phyloP scores from a whole-genome alignment of 1,284 basidiomycete species.

The Pseudozyma sp. region DNA sequence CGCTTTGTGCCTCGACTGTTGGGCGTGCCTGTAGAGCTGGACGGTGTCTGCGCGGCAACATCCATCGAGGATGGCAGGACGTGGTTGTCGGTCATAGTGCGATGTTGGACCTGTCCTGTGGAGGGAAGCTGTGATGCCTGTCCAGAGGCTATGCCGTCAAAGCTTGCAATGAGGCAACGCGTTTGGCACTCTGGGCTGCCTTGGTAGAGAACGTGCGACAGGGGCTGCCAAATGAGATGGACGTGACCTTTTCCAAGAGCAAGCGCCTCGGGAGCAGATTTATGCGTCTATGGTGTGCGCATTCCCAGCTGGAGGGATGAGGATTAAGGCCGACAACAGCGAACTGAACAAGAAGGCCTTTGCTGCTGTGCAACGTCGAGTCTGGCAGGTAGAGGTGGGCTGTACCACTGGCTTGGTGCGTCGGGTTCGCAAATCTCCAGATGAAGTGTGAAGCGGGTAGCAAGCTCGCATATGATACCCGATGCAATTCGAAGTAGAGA shows the following conservation, averaged over 20 bases:
- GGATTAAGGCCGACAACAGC: not conserved
- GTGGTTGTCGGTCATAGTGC: conserved; percentile 23
- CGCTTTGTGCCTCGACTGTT: conserved; percentile 35
- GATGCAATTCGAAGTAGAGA: not conserved
- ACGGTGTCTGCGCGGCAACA: conserved; percentile 18
- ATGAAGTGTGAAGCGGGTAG: not conserved
- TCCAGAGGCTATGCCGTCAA: too few species aligned
- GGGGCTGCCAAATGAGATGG: too few species aligned
- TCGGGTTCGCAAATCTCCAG: not conserved
- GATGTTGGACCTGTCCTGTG: not conserved
- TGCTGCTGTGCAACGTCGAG: too few species aligned
- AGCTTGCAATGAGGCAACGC: too few species aligned
- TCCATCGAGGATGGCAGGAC: conserved; percentile 7
- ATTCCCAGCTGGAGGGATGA: conserved; percentile 10
- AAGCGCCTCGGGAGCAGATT: conserved; percentile 11
- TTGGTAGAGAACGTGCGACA: too few species aligned
- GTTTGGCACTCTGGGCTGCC: too few species aligned
- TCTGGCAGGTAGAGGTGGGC: conserved; percentile 1
- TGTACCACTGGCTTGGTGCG: conserved; percentile 2
- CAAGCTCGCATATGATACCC: too few species aligned
- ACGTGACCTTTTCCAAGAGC: conserved; percentile 1
- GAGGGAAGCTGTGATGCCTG: not conserved
- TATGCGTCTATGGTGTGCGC: conserved; percentile 8
- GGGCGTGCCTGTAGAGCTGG: conserved; percentile 37
- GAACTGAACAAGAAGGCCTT: too few species aligned